Evolutionary conservation across 768 basidiomycete species (phyloP).

Genomic region (Amyloporia xantha): DNA sequence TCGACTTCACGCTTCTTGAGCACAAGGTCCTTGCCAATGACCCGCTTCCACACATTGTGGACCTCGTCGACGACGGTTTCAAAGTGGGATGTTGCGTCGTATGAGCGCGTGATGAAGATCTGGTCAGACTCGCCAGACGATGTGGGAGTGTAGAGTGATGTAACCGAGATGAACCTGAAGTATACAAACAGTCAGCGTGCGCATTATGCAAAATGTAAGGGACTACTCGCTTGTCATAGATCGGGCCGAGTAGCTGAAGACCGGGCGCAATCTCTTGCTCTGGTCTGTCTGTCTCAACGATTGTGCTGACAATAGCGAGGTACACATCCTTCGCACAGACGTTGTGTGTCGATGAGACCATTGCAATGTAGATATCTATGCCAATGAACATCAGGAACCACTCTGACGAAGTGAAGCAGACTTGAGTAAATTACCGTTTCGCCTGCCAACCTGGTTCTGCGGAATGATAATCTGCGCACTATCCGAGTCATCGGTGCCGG

Average conservation of each 20-base stretch:
- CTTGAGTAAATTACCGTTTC: conserved; percentile 64
- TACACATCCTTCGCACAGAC: conserved; percentile 95
- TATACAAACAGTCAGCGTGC: background rate
- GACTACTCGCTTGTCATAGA: conserved; percentile 78
- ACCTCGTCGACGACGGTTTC: conserved; percentile 99
- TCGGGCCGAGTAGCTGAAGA: conserved; percentile 83
- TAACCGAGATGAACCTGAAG: conserved; percentile 81
- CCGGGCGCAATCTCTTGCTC: conserved; percentile 92
- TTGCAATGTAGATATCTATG: conserved; percentile 95
- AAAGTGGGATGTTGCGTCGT: conserved; percentile 98
- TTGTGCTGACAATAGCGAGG: conserved; percentile 96
- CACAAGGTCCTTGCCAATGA: conserved; percentile 69
- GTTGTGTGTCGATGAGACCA: conserved; percentile 95
- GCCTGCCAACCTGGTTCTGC: conserved; percentile 91
- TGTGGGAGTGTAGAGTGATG: conserved; percentile 85
- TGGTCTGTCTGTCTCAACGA: conserved; percentile 91
- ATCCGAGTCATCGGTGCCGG: conserved; percentile 93
- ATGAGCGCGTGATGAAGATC: conserved; percentile 95
- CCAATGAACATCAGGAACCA: background rate
- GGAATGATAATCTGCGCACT: conserved; percentile 97
- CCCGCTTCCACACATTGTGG: conserved; percentile 90
- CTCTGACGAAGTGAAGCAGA: conserved; percentile 8
- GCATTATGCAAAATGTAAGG: background rate
- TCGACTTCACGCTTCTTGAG: conserved; percentile 84
- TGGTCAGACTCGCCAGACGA: conserved; percentile 76